Evolutionary conservation across 1,139 yeast species (phyloP).

Genomic region (Diutina siamensis): DNA sequence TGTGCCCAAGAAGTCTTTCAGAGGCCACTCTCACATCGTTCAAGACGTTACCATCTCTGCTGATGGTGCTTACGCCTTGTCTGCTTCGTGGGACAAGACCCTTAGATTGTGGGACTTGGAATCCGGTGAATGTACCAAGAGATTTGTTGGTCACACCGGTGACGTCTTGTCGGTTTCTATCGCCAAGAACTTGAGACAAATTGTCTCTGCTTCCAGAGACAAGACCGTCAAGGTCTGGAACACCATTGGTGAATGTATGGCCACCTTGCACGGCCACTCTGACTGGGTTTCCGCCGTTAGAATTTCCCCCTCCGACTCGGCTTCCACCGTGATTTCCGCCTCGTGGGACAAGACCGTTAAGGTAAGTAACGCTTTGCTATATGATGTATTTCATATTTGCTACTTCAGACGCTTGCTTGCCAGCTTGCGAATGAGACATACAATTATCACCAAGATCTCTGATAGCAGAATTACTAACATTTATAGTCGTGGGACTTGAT

Average conservation of each 20-base stretch:
- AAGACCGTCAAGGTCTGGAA: constrained; percentile 99
- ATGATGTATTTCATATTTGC: constrained; percentile 88
- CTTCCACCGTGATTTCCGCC: constrained; percentile 85
- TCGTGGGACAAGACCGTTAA: constrained; percentile 99
- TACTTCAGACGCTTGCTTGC: constrained; percentile 80
- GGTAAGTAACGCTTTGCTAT: constrained; percentile 55
- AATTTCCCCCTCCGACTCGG: constrained; percentile 73
- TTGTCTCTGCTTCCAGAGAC: constrained; percentile 98
- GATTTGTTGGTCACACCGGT: constrained; percentile 97
- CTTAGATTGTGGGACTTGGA: constrained; percentile 97
- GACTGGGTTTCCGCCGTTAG: constrained; percentile 99
- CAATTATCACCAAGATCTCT: constrained; percentile 96
- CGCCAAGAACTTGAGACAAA: constrained; percentile 95
- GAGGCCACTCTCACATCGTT: constrained; percentile 98
- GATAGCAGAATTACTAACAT: constrained; percentile 40
- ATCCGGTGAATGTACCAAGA: constrained; percentile 88
- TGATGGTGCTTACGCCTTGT: constrained; percentile 96
- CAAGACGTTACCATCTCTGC: constrained; percentile 97
- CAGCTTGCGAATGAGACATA: constrained; percentile 79
- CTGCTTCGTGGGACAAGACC: constrained; percentile 99
- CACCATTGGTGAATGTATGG: constrained; percentile 97
- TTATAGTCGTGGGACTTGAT: constrained; percentile 87
- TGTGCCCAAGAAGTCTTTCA: constrained; percentile 94
- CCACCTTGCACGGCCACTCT: constrained; percentile 88
- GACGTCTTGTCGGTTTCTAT: constrained; percentile 97